Evolutionary conservation across 805 yeast genomes (phyloP), one percentile per base, ranked within the genome.

Genomic region (Pichia membranifaciens): DNA sequence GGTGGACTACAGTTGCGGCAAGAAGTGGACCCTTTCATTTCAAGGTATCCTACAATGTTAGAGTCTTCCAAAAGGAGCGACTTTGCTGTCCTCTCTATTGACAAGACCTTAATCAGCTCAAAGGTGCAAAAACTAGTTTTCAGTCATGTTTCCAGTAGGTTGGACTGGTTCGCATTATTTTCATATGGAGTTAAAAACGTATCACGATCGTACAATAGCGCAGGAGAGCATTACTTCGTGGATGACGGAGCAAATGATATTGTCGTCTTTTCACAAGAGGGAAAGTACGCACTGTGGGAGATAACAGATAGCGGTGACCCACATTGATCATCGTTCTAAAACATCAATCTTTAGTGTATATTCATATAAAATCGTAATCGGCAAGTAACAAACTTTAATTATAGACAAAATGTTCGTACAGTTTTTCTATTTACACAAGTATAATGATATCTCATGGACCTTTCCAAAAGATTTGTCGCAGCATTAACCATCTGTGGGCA

Each of bases 201-300:
- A 1, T 60, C 62, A 33, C 54, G 54, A 20, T 53, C 64, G 33
- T 66, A 55, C 41, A 60, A 58, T 7, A 9, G 41, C 0, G 44
- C 49, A 5, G 53, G 54, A 8, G 67, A 63, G 37, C 71, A 67
- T 49, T 47, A 50, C 1, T 54, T 55, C 41, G 48, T 50, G 13
- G 59, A 56, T 28, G 58, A 58, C 32, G 70, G 70, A 1, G 61
- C 60, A 7, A 66, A 65, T 40, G 52, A 57, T 25, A 43, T 54
- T 12, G 56, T 57, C 3, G 20, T 57, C 6, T 53, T 65, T 12
- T 53, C 48, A 16, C 36, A 48, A n/a, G 42, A 43, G 2, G 50
- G 43, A 23, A 38, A 55, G 2, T 61, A 46, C 43, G 60, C 56
- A 0, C 43, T 57, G 3, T 66, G 70, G 69, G 59, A 60, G 38